Conservation (phyloP, 208 protist genomes). For the Trypanosoma congolense region DNA sequence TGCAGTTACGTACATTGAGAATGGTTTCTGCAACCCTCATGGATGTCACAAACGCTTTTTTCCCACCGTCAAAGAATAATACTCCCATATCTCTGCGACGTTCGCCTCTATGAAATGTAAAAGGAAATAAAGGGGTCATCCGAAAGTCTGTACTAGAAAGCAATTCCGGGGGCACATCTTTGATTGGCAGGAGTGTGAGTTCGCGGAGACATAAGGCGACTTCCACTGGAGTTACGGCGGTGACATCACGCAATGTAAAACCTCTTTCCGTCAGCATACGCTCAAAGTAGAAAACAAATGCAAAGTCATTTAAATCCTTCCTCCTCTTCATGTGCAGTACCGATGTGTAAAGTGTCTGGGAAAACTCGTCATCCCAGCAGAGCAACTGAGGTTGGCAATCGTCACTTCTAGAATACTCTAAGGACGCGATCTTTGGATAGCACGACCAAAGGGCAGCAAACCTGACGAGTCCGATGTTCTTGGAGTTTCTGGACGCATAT, state of each 20-base stretch:
- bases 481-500: constrained; percentile 50
- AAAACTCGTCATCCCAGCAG: constrained; percentile 81
- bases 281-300: constrained; percentile 77
- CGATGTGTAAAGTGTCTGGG: constrained; percentile 42
- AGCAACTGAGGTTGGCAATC: constrained; percentile 47
- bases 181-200: constrained; percentile 52
- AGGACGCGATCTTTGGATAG: constrained; percentile 66
- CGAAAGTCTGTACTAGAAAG: constrained; percentile 55
- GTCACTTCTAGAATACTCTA: constrained; percentile 66
- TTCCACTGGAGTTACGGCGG: constrained; percentile 62
- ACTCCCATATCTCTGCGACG: constrained; percentile 44
- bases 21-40: constrained; percentile 41
- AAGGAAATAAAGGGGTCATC: constrained; percentile 38
- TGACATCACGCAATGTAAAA: constrained; percentile 75
- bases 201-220: constrained; percentile 67
- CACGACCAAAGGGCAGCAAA: constrained; percentile 77
- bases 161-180: constrained; percentile 43
- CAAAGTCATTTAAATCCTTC: constrained; percentile 32
- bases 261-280: constrained; percentile 74
- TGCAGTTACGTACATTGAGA: constrained; percentile 61
- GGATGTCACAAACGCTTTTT: constrained; percentile 71
- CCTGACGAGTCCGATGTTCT: constrained; percentile 67
- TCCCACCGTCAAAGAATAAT: constrained; percentile 80
- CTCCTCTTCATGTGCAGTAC: constrained; percentile 42
- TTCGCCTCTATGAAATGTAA: constrained; percentile 33